Percentiles rank a stretch among this genome's conserved stretches.
Conservation (phyloP, 1,284 basidiomycete species). For the Malassezia psittaci region DNA sequence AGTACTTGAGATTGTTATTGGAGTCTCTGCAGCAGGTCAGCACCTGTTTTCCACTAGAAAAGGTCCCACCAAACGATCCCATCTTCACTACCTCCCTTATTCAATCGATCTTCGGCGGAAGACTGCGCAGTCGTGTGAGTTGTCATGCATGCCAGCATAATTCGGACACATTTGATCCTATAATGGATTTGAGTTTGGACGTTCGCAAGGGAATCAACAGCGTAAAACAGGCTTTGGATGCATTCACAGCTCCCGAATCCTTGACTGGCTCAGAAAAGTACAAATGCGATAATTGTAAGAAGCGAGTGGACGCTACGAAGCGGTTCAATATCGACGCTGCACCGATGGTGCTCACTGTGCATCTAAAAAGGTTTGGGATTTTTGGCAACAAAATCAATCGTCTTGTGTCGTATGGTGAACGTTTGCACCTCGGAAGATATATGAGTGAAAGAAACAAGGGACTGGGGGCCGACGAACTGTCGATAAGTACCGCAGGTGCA, state of each 20-base stretch:
- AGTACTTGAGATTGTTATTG: slow-evolving; percentile 88
- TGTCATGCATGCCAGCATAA: slow-evolving; percentile 73
- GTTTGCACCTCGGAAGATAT: slow-evolving; percentile 63
- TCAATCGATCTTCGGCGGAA: slow-evolving; percentile 85
- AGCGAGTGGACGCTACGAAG: slow-evolving; percentile 74
- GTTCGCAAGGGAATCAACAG: slow-evolving; percentile 54
- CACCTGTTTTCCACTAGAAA: slow-evolving; percentile 64
- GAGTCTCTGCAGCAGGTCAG: slow-evolving; percentile 82
- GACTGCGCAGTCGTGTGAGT: slow-evolving; percentile 81
- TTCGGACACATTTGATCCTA: slow-evolving; percentile 92
- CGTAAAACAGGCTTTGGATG: slow-evolving; percentile 66
- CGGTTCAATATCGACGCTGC: slow-evolving; percentile 76
- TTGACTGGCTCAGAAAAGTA: slow-evolving; percentile 90
- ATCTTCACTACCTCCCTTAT: slow-evolving; percentile 85
- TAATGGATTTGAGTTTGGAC: slow-evolving; percentile 66
- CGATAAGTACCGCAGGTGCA: slow-evolving; percentile 24
- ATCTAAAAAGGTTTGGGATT: slow-evolving; percentile 88
- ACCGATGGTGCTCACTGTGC: slow-evolving; percentile 84
- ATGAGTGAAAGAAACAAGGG: slow-evolving; percentile 59
- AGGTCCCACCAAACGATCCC: slow-evolving; percentile 49
- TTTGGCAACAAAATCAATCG: slow-evolving; percentile 61
- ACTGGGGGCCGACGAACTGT: background rate
- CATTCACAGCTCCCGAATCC: slow-evolving; percentile 71
- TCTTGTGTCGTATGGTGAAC: slow-evolving; percentile 66
- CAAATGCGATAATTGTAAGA: slow-evolving; percentile 93